These are phyloP conservation scores for Penicillium robsamsonii DNA, from an alignment of 495 filamentous ascomycete genomes.

Conservation along the genomic window DNA sequence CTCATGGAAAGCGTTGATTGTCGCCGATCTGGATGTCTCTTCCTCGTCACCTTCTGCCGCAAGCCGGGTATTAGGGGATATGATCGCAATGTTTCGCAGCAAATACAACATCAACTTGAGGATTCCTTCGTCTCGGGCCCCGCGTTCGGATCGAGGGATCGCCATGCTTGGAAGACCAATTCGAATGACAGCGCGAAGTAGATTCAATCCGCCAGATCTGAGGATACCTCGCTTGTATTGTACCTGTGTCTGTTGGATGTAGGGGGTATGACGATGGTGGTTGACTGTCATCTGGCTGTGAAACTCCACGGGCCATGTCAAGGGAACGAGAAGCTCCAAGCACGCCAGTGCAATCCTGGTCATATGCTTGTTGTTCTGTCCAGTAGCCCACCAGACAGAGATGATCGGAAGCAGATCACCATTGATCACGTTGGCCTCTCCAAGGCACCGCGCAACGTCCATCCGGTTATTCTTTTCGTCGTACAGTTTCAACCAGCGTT, in stretches of 20 bases:
- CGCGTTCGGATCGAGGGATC: slow-evolving; percentile 69
- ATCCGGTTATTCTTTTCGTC: slow-evolving; percentile 92
- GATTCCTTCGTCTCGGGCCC: slow-evolving; percentile 80
- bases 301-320: slow-evolving; percentile 92
- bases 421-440: slow-evolving; percentile 88
- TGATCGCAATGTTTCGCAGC: slow-evolving; percentile 82
- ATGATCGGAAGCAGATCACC: slow-evolving; percentile 90
- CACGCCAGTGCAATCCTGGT: slow-evolving; percentile 81
- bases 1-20: slow-evolving; percentile 80
- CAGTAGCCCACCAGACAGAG: slow-evolving; percentile 65
- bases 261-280: slow-evolving; percentile 86
- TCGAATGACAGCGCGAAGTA: slow-evolving; percentile 74
- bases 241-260: slow-evolving; percentile 80
- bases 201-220: slow-evolving; percentile 68
- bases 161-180: slow-evolving; percentile 88
- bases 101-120: slow-evolving; percentile 90
- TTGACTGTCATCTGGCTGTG: slow-evolving; percentile 84
- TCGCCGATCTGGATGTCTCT: slow-evolving; percentile 82
- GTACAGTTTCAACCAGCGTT: slow-evolving; percentile 90
- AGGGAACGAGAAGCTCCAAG: slow-evolving; percentile 85
- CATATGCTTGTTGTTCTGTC: slow-evolving; percentile 67
- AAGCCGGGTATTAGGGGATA: slow-evolving; percentile 61
- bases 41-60: slow-evolving; percentile 73
- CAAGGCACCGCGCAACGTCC: slow-evolving; percentile 91
- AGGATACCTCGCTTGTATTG: slow-evolving; percentile 87